Base-by-base conservation (phyloP, 805 yeast genomes). In the Candida rishiriensis region DNA sequence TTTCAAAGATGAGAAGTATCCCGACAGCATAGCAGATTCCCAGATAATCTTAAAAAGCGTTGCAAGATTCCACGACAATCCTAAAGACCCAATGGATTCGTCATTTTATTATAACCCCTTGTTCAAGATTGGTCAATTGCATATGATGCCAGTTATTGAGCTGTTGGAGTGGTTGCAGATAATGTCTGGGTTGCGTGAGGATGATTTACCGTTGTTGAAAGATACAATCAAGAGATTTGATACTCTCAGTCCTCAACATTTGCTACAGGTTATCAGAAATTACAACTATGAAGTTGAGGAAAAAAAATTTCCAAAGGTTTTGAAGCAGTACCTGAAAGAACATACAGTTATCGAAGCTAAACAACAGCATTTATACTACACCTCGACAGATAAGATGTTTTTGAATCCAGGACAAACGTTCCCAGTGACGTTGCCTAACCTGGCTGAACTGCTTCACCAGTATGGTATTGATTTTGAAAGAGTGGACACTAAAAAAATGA, bases 121-220 rank as follows among this genome's bases (percentile, higher is more conserved):
- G 40, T 79, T 72, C 55, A 75, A 76, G 41, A 75, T 88, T 16
- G 83, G 93, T 0, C 79, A 77, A 34, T 66, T 68, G 17, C 88
- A 86, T 51, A 69, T 90, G 41, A 77, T 76, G 47, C 89, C 96
- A 0, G 71, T 85, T 0, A 76, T 84, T 41, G 90, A 91, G 61
- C 64, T 91, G 28, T 68, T 91, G 43, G 97, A 91, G 62, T 91
- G 96, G 91, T 66, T 90, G 40, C 98, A 90, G 62, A 85, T 91
- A 36, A 78, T 88, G 62, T 78, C 95, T 0, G 78, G 85, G 12
- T 66, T 90, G 37, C 39, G 44, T 1, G 42, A 41, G 9, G 61
- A 59, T 14, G 81, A 79, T 46, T 85, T 81, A 44, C 89, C 83
- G 43, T 68, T 81, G 33, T 70, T 86, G 41, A 72, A 75, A 8